These are phyloP conservation scores for Xylaria curta DNA, from an alignment of 495 filamentous ascomycete genomes.

Conservation along the genomic window DNA sequence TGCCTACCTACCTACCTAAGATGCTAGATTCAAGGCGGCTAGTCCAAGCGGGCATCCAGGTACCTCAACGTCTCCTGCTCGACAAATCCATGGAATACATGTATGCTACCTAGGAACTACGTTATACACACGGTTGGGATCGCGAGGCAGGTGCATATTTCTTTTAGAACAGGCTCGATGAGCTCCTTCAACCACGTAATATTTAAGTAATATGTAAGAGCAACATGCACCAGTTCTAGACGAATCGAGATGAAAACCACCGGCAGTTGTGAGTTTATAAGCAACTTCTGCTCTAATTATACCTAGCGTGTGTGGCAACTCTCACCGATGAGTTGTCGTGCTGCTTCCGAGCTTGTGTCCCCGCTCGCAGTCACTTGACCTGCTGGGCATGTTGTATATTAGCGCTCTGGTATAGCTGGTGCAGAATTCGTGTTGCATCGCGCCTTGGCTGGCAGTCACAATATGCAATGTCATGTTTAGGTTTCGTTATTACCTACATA, in stretches of 20 bases:
- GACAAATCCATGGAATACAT: not conserved
- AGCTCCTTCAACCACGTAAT: not conserved
- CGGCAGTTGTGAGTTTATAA: not conserved
- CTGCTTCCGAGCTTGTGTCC: not conserved
- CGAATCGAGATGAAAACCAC: not conserved
- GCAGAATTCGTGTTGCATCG: slow-evolving; percentile 13
- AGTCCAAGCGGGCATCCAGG: not conserved
- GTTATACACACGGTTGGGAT: not conserved
- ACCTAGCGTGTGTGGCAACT: not conserved
- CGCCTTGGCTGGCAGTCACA: not conserved
- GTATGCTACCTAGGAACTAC: not conserved
- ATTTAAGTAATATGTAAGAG: not conserved
- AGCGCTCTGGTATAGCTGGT: not conserved
- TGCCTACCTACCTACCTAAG: not conserved
- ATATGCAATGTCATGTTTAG: not conserved
- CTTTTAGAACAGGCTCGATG: not conserved
- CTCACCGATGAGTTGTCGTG: not conserved
- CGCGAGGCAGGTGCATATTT: not conserved
- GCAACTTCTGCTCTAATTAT: not conserved
- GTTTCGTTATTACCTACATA: not conserved
- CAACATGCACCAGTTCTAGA: not conserved
- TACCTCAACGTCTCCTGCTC: not conserved
- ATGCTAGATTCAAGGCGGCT: not conserved
- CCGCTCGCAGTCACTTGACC: slow-evolving; percentile 12
- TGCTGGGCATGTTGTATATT: not conserved